These are phyloP conservation scores for Aphanomyces cochlioides DNA, from an alignment of 352 stramenopile species.

Conservation along the genomic window DNA sequence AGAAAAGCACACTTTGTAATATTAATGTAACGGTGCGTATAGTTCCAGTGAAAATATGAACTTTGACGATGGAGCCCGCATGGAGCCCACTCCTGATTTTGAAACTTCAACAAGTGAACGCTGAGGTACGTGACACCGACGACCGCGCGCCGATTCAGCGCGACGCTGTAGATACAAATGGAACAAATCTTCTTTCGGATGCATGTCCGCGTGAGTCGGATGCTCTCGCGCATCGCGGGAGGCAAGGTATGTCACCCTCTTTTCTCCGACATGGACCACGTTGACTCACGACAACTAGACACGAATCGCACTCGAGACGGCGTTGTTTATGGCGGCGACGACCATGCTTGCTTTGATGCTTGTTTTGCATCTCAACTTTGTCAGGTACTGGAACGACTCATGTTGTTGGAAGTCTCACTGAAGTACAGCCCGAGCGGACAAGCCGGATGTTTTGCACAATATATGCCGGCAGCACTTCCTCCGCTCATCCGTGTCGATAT, in stretches of 20 bases:
- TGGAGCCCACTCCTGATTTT: background rate
- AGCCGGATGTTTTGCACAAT: constrained; percentile 39
- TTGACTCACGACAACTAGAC: constrained; percentile 35
- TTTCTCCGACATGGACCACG: constrained; percentile 22
- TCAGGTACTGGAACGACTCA: constrained; percentile 21
- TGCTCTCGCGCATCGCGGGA: constrained; percentile 41
- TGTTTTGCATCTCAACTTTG: constrained; percentile 58
- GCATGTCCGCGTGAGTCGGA: constrained; percentile 57
- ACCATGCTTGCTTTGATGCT: constrained; percentile 49
- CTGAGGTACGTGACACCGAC: background rate
- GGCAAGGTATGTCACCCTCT: constrained; percentile 37
- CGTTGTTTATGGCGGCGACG: constrained; percentile 52
- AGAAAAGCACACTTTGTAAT: too few species aligned
- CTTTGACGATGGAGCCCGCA: too few species aligned
- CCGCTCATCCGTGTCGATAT: constrained; percentile 46
- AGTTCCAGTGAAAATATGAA: too few species aligned
- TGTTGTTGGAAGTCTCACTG: background rate
- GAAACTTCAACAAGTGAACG: constrained; percentile 5
- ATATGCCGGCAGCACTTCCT: constrained; percentile 19
- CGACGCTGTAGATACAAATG: constrained; percentile 31
- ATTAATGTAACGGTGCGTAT: too few species aligned
- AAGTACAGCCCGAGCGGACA: constrained; percentile 27
- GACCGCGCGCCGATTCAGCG: background rate
- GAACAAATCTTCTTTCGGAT: constrained; percentile 78
- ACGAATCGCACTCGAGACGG: constrained; percentile 51